Evolutionary conservation across 805 yeast genomes (phyloP).

Genomic region (Pichia membranifaciens): DNA sequence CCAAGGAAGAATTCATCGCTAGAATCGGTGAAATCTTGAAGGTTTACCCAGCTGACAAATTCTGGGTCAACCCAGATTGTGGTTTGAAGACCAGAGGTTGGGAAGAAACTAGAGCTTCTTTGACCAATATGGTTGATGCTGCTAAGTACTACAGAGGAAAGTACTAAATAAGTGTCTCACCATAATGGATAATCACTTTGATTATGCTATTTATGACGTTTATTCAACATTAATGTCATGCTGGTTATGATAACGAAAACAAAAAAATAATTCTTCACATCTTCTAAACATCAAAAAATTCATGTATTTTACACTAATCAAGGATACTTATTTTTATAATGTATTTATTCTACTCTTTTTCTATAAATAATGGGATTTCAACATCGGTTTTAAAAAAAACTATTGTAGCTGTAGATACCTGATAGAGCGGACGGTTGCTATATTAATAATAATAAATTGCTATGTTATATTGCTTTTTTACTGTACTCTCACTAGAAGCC

Average conservation of each 20-base stretch:
- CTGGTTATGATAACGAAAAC: constrained; percentile 18
- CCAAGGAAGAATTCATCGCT: constrained; percentile 90
- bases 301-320: constrained; percentile 14
- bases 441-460: neutral
- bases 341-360: constrained; percentile 13
- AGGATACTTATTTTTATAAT: constrained; percentile 13
- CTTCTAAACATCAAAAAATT: constrained; percentile 1
- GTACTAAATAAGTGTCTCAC: constrained; percentile 24
- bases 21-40: constrained; percentile 92
- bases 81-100: constrained; percentile 99
- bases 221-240: constrained; percentile 36
- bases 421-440: neutral
- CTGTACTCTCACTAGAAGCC: too few species aligned
- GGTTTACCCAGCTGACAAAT: constrained; percentile 95
- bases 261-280: constrained; percentile 11
- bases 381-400: constrained; percentile 34
- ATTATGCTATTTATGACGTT: constrained; percentile 21
- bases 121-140: constrained; percentile 98
- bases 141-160: constrained; percentile 84
- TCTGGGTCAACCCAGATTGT: constrained; percentile 99
- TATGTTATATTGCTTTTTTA: too few species aligned
- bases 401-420: neutral
- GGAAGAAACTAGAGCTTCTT: constrained; percentile 93
- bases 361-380: constrained; percentile 37
- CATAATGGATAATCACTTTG: neutral